Evolutionary conservation across 1,284 basidiomycete genomes (phyloP), one percentile per base, ranked within the genome.

Genomic region (Ceraceosorus bombacis): DNA sequence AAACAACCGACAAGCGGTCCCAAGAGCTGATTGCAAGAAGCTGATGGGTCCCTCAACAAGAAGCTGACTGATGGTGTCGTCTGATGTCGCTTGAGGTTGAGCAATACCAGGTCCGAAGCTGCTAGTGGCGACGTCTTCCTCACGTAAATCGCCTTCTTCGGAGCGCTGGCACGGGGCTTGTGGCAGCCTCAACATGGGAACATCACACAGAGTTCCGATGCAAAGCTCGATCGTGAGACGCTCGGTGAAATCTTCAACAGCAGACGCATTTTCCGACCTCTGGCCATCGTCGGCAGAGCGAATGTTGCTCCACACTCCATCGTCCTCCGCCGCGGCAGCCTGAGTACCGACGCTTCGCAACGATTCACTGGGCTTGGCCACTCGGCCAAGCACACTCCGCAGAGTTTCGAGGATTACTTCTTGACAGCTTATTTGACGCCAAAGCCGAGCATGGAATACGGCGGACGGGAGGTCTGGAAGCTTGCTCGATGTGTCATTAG

Each of bases 1-100:
- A 27, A 41, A 8, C 37, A 36, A 37, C 5, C 13, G 7, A 12
- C 49, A 48, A 43, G 55, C 38, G 13, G 36, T 41, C 27, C 13
- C 13, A 10, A 10, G 38, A 9, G 50, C 51, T 58, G 9, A 15
- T 13, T 52, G 41, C 36, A 55, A 52, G 6, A 41, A 49, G 39
- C 36, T 9, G 4, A 59, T 60, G 15, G 56, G 15, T 6, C 27
- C 55, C 36, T 58, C 55, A 9, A 51, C 40, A 9, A 54, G 36
- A 4, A 52, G 51, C 51, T 9, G 9, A 37, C n/a, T 40, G n/a
- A 8, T 55, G 13, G 12, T 27, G 15, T 10, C 56, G 52, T 15
- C 37, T 9, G n/a, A 38, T 17, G 10, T 10, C 13, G 7, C 17
- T 38, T 10, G 48, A 15, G 12, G 53, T 36, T 5, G 12, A 55